phyloP scores from a whole-genome alignment of 352 stramenopile species.

The Pythium angustatum region DNA sequence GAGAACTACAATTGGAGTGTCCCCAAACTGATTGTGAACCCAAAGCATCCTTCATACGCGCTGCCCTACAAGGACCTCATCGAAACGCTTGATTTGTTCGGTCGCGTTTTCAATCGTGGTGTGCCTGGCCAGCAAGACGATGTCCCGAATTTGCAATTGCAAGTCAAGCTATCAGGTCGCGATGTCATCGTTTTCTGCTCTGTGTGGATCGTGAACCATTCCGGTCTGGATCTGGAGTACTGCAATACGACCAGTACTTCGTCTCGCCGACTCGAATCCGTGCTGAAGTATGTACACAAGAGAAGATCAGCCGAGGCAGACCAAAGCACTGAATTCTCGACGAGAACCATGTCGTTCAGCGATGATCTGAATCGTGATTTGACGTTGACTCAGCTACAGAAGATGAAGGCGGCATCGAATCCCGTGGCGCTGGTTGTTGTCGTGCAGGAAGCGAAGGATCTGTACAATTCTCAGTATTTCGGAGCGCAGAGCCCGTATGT shows the following conservation, averaged over 20 bases:
- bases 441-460: conserved; percentile 69
- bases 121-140: conserved; percentile 70
- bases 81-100: conserved; percentile 68
- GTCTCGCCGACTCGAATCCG: conserved; percentile 54
- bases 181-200: conserved; percentile 87
- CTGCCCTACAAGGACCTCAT: conserved; percentile 82
- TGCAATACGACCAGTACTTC: conserved; percentile 84
- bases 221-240: conserved; percentile 83
- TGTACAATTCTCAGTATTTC: conserved; percentile 89
- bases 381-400: conserved; percentile 63
- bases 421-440: conserved; percentile 83
- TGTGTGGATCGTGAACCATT: conserved; percentile 89
- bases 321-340: conserved; percentile 61
- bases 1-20: conserved; percentile 90
- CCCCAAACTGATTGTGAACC: conserved; percentile 77
- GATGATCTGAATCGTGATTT: conserved; percentile 48
- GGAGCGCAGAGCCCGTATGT: conserved; percentile 86
- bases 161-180: conserved; percentile 77
- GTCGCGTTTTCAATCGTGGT: conserved; percentile 66
- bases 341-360: conserved; percentile 62
- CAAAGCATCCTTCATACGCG: conserved; percentile 62
- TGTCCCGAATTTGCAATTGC: conserved; percentile 80
- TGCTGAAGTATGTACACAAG: conserved; percentile 78
- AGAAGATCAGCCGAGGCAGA: conserved; percentile 43
- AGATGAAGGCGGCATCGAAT: conserved; percentile 75